These are phyloP conservation scores for Globisporangium nunn DNA, from an alignment of 352 stramenopile genomes.

Conservation along the genomic window DNA sequence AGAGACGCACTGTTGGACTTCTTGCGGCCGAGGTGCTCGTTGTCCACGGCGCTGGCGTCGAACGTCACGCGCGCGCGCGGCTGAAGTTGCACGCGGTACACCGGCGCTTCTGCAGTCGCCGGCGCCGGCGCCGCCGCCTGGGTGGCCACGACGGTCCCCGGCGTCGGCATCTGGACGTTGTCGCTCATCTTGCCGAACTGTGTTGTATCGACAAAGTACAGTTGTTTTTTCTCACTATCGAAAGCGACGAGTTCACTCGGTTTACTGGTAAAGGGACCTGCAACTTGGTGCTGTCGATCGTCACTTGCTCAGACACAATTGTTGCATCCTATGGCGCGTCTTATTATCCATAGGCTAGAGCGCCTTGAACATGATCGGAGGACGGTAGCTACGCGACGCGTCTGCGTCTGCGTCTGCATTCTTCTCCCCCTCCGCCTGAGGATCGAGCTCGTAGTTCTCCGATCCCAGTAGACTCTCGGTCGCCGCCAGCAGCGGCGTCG, in stretches of 20 bases:
- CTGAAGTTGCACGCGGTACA: slow-evolving; percentile 73
- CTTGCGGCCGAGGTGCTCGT: slow-evolving; percentile 89
- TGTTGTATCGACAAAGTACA: no score
- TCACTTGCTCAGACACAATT: no score
- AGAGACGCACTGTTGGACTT: slow-evolving; percentile 81
- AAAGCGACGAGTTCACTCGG: no score
- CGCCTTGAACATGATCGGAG: slow-evolving; percentile 12
- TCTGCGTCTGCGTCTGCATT: neutral
- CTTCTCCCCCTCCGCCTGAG: neutral
- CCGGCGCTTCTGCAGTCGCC: slow-evolving; percentile 16
- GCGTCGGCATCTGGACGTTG: slow-evolving; percentile 7
- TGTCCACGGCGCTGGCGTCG: slow-evolving; percentile 87
- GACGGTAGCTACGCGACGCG: neutral
- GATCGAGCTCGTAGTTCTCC: neutral
- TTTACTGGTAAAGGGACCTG: no score
- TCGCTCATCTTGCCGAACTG: slow-evolving; percentile 20
- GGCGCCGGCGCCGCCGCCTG: slow-evolving; percentile 8
- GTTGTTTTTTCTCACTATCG: no score
- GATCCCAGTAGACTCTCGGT: slow-evolving; percentile 4
- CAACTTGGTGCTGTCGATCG: no score
- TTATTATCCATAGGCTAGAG: neutral
- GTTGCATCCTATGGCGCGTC: no score
- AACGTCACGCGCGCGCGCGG: slow-evolving; percentile 82
- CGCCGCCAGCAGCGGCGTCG: neutral
- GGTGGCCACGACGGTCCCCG: no score